Evolutionary conservation across 805 yeast species (phyloP), one percentile per base, ranked within the genome.

Genomic region (Suhomyces kilbournensis): DNA sequence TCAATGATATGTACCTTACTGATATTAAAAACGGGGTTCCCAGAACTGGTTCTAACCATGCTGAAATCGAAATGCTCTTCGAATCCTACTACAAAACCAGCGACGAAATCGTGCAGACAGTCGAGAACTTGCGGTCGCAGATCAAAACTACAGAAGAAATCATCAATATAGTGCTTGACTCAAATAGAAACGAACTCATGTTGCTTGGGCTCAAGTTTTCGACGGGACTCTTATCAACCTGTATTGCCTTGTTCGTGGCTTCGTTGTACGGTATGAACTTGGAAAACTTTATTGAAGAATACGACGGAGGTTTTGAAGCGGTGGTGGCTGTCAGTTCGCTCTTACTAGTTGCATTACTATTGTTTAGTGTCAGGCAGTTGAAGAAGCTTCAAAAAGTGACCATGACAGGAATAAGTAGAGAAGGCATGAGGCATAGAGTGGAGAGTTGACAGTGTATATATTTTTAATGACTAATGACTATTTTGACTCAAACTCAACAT

Each of bases 201-300:
- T 67, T 91, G 26, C 74, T 94, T 39, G 96, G 96, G 3, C 75
- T 94, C 52, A 79, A 87, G 60, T 90, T 90, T 66, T 85, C 94
- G 48, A 84, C 90, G 23, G 94, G 96, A 0, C 77, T 96, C 52
- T 72, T 94, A 34, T 86, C 96, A 3, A 74, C 92, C 62, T 96
- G 96, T 2, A 81, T 85, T 14, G 86, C 94, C 1, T 73, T 96
- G 45, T 89, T 88, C 58, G 66, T 90, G 14, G 94, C 96, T 1
- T 87, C 97, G 0, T 73, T 90, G 9, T 94, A 92, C 68, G 99
- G 99, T 34, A 94, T 94, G 99, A 94, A 94, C 69, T 74, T 94
- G 66, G 90, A 88, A 63, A 94, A 93, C 69, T 91, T 88, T 40
- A 85, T 94, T 20, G 99, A 94, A 66, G 96, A 91, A 52, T 73